A percentile compares a stretch with the other conserved stretches of the same genome.
phyloP scores from a whole-genome alignment of 2,329 filamentous ascomycete species.

The Hymenoscyphus albidus region DNA sequence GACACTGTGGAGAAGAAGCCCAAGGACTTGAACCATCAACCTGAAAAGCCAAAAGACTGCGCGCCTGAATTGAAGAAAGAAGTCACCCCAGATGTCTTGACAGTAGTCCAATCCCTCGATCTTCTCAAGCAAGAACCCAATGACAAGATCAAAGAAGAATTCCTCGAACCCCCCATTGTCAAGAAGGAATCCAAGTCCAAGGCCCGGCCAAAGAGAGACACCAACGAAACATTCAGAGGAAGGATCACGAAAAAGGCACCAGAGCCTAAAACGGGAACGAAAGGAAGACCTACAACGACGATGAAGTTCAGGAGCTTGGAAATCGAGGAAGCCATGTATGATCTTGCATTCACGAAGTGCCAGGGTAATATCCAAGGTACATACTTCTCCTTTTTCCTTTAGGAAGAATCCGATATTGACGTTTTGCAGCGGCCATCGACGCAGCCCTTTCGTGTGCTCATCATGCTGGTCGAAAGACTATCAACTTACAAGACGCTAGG shows the following conservation, averaged over 20 bases:
- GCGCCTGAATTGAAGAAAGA: background rate
- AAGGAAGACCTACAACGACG: background rate
- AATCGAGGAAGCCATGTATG: background rate
- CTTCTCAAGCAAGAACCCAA: background rate
- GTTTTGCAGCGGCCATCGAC: background rate
- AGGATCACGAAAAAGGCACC: too few relatives aligned
- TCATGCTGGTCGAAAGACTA: background rate
- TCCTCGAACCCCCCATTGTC: background rate
- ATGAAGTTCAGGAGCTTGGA: background rate
- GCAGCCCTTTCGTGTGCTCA: background rate
- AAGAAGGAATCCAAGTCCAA: background rate
- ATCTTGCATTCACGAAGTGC: background rate
- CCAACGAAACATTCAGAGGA: background rate
- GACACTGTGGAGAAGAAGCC: too few relatives aligned
- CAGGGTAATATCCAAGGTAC: background rate
- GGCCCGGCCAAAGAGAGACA: background rate
- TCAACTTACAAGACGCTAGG: background rate
- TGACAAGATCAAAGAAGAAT: background rate
- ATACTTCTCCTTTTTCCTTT: background rate
- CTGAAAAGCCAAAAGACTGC: too few relatives aligned
- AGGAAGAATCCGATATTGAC: background rate
- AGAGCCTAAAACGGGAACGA: too few relatives aligned
- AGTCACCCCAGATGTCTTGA: background rate
- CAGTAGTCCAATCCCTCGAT: background rate
- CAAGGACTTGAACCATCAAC: too few relatives aligned